A percentile compares a stretch with the other conserved stretches of the same genome.
phyloP scores from a whole-genome alignment of 768 basidiomycete species.

The Cubamyces lactineus region DNA sequence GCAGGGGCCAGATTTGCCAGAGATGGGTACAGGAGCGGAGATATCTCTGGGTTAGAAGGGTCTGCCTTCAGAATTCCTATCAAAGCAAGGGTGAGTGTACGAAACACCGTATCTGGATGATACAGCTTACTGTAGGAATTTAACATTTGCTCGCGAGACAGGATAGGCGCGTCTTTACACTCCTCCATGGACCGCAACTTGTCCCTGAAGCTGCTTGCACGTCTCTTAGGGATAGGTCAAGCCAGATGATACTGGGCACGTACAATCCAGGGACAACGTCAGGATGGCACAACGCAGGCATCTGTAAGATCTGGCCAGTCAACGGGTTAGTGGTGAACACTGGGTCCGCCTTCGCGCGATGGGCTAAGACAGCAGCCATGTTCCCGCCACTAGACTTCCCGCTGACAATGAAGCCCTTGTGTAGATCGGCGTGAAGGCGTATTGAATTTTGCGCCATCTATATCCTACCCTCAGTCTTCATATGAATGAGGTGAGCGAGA shows the following conservation, averaged over 20 bases:
- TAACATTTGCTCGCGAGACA: slow-evolving; percentile 11
- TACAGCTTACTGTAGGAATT: background rate
- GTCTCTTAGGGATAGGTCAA: background rate
- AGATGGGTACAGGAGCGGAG: slow-evolving; percentile 26
- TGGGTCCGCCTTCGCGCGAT: slow-evolving; percentile 27
- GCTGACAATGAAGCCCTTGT: slow-evolving; percentile 31
- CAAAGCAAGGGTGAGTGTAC: background rate
- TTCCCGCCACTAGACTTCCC: slow-evolving; percentile 31
- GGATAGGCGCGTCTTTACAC: slow-evolving; percentile 26
- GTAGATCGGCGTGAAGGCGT: slow-evolving; percentile 19
- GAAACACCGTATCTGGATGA: too few species aligned
- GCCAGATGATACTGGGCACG: too few species aligned
- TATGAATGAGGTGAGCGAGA: background rate
- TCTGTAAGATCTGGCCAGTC: slow-evolving; percentile 31
- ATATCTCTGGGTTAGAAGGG: slow-evolving; percentile 17
- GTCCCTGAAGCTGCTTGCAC: slow-evolving; percentile 22
- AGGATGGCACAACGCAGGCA: slow-evolving; percentile 27
- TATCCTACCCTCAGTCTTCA: background rate
- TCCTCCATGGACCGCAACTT: slow-evolving; percentile 29
- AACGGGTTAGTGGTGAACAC: slow-evolving; percentile 21
- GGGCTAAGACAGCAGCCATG: slow-evolving; percentile 27
- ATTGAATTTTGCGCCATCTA: slow-evolving; percentile 1
- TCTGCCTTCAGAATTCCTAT: slow-evolving; percentile 1
- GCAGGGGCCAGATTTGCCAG: slow-evolving; percentile 26
- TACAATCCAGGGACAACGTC: slow-evolving; percentile 26